phyloP scores from a whole-genome alignment of 495 filamentous ascomycete species.

The Lepidopterella palustris region DNA sequence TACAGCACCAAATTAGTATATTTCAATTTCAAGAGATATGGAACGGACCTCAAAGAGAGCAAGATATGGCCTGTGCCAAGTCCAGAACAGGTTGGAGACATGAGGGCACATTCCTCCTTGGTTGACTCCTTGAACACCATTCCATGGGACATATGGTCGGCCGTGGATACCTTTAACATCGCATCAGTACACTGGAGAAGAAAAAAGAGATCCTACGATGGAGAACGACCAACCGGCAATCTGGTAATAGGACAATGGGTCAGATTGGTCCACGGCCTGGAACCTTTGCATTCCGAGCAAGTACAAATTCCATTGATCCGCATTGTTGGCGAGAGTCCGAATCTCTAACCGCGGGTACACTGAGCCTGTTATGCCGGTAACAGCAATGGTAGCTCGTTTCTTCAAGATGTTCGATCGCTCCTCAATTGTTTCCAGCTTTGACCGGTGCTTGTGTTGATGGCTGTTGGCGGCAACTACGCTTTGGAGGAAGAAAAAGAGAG shows the following conservation, averaged over 20 bases:
- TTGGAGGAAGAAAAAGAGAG: background rate
- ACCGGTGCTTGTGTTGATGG: background rate
- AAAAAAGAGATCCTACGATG: background rate
- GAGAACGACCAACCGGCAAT: constrained; percentile 44
- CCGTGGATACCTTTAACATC: constrained; percentile 53
- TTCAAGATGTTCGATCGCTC: background rate
- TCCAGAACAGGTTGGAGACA: constrained; percentile 54
- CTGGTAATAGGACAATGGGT: constrained; percentile 54
- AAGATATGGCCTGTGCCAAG: constrained; percentile 69
- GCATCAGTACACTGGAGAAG: background rate
- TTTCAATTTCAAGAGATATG: background rate
- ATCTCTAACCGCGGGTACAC: constrained; percentile 44
- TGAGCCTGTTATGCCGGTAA: constrained; percentile 24
- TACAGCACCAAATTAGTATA: background rate
- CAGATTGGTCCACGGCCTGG: constrained; percentile 48
- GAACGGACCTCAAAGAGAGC: constrained; percentile 56
- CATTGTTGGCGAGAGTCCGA: constrained; percentile 49
- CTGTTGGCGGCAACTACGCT: background rate
- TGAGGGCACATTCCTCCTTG: constrained; percentile 59
- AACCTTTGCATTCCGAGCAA: constrained; percentile 50
- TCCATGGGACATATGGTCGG: constrained; percentile 52
- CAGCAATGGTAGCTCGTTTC: constrained; percentile 6
- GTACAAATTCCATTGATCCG: constrained; percentile 53
- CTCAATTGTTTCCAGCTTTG: background rate
- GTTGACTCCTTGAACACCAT: constrained; percentile 46